phyloP scores from a whole-genome alignment of 306 rosid genomes.

The Inga leiocalycina region DNA sequence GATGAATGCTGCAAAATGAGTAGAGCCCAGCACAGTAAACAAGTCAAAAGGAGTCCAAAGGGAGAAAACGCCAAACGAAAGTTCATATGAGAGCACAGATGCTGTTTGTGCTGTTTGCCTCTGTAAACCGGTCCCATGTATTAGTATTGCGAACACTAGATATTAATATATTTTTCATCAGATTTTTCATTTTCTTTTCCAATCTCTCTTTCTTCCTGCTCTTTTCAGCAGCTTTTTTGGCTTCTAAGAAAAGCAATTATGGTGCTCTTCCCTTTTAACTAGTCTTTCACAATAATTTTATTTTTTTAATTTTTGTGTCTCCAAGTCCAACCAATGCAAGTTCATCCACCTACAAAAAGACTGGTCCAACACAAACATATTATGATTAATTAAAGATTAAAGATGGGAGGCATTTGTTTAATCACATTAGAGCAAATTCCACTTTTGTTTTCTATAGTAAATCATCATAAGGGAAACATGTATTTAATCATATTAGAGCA shows the following conservation, averaged over 20 bases:
- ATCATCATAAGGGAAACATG: background rate
- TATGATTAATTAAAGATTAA: slow-evolving; percentile 25
- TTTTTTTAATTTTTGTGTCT: slow-evolving; percentile 21
- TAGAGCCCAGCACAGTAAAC: slow-evolving; percentile 6
- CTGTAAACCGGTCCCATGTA: slow-evolving; percentile 51
- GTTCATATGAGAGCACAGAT: slow-evolving; percentile 26
- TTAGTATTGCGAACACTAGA: background rate
- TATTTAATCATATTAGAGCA: background rate
- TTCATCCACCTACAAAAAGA: slow-evolving; percentile 33
- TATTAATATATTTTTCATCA: background rate
- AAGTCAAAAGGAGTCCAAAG: slow-evolving; percentile 71
- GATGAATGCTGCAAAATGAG: background rate
- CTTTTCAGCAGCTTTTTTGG: slow-evolving; percentile 41
- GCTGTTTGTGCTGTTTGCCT: slow-evolving; percentile 1
- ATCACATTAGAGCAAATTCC: background rate
- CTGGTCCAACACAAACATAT: slow-evolving; percentile 24
- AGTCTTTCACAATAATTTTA: background rate
- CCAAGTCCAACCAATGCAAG: slow-evolving; percentile 44
- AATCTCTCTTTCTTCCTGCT: slow-evolving; percentile 16
- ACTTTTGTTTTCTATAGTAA: background rate
- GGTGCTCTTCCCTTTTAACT: slow-evolving; percentile 31
- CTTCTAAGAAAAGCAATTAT: slow-evolving; percentile 75
- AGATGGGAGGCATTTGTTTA: background rate
- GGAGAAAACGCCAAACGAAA: slow-evolving; percentile 47
- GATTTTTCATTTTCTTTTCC: background rate